Base-by-base conservation (phyloP, 352 stramenopile genomes). In the Globisporangium carolinianum region DNA sequence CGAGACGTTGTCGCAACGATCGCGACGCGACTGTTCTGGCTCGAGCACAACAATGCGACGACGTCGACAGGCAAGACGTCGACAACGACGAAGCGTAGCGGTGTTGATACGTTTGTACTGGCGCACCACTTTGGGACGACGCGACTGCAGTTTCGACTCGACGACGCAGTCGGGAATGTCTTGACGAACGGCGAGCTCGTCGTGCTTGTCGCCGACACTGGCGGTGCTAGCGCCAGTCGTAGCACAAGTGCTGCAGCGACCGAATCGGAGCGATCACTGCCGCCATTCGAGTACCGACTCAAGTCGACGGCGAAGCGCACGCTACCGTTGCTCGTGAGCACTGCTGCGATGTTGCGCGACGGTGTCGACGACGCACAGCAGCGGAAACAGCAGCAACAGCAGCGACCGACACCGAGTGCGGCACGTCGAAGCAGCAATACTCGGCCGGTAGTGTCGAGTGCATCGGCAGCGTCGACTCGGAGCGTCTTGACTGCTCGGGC, bases 1-100 rank as follows among this genome's bases (percentile, higher is more conserved):
- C 14, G 39, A 5, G 51, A 67, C 8, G 63, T 77, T 5, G 65
- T 76, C 2, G 59, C 61, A 9, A 78, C 71, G 39, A 73, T 83
- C 62, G 58, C 67, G 51, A 79, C 71, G 11, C 62, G 73, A 12
- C 65, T 83, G 51, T 84, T 84, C 51, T 84, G 74, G 74, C 68
- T 81, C 56, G 69, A 84, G 59, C 74, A 84, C 65, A 84, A 76
- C 48, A 63, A 83, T 62, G 47, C 38, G n/a, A 41, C 47, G 10
- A 47, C 43, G 5, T 18, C 7, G 7, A 11, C 47, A 15, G 11
- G 11, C 3, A 15, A 1, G 17, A 18, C 12, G 47, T 39, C 32
- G 4, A 14, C 39, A 43, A 7, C 39, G 39, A 11, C 55, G 1
- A 79, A 74, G 17, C 57, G 76, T 48, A 79, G 75, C 37, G 67